A percentile compares a stretch with the other conserved stretches of the same genome.
Evolutionary conservation across 805 yeast genomes (phyloP).

Genomic region (Lipomyces orientalis): DNA sequence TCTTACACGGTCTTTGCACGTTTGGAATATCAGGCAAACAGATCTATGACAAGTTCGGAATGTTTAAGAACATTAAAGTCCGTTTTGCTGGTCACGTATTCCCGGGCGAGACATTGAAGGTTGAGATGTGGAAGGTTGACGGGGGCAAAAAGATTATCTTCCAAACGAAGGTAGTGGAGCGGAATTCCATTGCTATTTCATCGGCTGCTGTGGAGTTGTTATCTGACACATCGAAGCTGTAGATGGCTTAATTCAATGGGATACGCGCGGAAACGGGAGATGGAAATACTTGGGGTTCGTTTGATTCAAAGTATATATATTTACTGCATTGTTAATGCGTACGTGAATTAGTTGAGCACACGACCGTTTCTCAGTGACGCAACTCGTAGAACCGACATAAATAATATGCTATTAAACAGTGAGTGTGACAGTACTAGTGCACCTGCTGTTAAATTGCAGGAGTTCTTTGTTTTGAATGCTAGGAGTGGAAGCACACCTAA

Average conservation of each 20-base stretch:
- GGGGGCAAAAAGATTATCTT: slow-evolving; percentile 67
- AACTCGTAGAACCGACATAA: neutral
- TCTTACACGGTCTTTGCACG: slow-evolving; percentile 89
- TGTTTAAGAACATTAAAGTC: slow-evolving; percentile 81
- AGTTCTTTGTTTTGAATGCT: no score
- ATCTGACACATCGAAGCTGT: slow-evolving; percentile 32
- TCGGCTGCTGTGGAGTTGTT: slow-evolving; percentile 80
- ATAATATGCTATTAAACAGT: neutral
- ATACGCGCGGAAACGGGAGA: neutral
- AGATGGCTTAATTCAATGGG: neutral
- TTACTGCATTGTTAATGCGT: neutral
- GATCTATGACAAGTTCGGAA: slow-evolving; percentile 79
- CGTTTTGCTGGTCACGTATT: slow-evolving; percentile 90
- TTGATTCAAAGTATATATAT: neutral
- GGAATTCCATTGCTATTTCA: slow-evolving; percentile 77
- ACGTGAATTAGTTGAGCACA: neutral
- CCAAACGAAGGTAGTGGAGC: slow-evolving; percentile 81
- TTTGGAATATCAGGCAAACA: slow-evolving; percentile 82
- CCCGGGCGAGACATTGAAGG: slow-evolving; percentile 89
- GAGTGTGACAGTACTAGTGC: neutral
- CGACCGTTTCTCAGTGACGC: neutral
- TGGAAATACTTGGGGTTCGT: neutral
- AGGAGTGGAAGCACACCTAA: no score
- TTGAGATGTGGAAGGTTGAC: slow-evolving; percentile 78
- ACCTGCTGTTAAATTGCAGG: neutral